A percentile compares a stretch with the other conserved stretches of the same genome.
These are phyloP conservation scores for Monilinia vaccinii-corymbosi DNA, from an alignment of 2,329 filamentous ascomycete species.

Conservation along the genomic window DNA sequence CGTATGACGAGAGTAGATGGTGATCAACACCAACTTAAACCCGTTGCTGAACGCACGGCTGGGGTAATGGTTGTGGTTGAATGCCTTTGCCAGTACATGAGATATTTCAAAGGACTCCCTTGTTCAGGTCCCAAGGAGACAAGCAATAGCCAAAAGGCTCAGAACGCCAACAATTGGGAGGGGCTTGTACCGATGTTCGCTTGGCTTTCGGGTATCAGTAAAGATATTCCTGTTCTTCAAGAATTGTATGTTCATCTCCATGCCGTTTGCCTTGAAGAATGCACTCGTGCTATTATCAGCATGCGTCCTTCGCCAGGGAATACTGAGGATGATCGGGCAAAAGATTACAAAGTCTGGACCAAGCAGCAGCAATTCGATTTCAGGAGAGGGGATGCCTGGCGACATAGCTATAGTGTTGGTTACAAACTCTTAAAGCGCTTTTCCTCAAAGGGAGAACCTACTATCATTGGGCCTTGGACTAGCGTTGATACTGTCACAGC, in stretches of 20 bases:
- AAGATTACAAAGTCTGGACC: background rate
- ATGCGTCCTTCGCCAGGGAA: background rate
- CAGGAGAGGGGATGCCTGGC: conserved; percentile 2
- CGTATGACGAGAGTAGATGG: conserved; percentile 18
- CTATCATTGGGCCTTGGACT: conserved; percentile 6
- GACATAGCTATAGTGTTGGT: background rate
- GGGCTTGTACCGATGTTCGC: conserved; percentile 17
- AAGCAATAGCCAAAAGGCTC: conserved; percentile 12
- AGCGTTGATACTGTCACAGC: background rate
- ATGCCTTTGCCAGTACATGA: conserved; percentile 26
- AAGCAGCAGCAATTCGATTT: background rate
- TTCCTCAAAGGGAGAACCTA: background rate
- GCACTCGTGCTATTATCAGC: background rate
- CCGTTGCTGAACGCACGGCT: conserved; percentile 18
- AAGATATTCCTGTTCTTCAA: conserved; percentile 3
- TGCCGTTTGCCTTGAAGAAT: conserved; percentile 5
- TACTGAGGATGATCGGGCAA: background rate
- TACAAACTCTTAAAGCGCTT: background rate
- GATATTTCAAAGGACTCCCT: conserved; percentile 15
- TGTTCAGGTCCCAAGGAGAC: conserved; percentile 26
- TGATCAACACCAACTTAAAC: conserved; percentile 9
- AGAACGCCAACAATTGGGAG: conserved; percentile 30
- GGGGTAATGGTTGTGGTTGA: conserved; percentile 25
- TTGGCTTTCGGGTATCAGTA: background rate
- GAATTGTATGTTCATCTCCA: conserved; percentile 5